A percentile compares a stretch with the other conserved stretches of the same genome.
Evolutionary conservation across 345 rosid genomes (phyloP).

Genomic region (Pistacia integerrima): DNA sequence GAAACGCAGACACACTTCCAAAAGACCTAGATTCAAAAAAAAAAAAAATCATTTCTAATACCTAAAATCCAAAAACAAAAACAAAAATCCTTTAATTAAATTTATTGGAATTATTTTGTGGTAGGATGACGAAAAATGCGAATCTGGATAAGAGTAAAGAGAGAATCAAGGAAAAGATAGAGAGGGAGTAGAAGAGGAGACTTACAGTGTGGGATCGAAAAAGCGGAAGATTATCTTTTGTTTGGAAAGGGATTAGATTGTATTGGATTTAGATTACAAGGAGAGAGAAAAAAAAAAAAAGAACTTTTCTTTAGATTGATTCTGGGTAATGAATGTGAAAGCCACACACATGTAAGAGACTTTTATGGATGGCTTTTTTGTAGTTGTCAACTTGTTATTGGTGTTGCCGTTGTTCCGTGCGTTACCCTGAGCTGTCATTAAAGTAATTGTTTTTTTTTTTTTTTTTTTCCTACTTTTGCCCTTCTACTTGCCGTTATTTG

Average conservation of each 20-base stretch:
- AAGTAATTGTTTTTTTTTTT: neutral
- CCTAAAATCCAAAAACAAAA: neutral
- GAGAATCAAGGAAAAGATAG: neutral
- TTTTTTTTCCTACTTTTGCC: neutral
- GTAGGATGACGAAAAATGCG: neutral
- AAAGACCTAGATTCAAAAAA: neutral
- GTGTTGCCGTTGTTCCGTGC: neutral
- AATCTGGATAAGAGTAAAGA: neutral
- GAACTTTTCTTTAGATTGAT: neutral
- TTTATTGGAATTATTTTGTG: too few relatives aligned
- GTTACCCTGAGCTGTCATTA: constrained; percentile 11
- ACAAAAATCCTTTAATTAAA: too few relatives aligned
- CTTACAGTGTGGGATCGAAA: constrained; percentile 17
- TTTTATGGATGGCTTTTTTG: constrained; percentile 13
- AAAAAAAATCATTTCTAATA: neutral
- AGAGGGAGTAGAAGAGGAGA: neutral
- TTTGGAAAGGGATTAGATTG: too few relatives aligned
- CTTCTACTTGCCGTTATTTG: constrained; percentile 3
- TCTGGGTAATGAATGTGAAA: neutral
- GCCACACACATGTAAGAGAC: neutral
- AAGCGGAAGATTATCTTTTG: constrained; percentile 7
- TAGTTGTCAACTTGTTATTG: neutral
- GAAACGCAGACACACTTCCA: neutral
- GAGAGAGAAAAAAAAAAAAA: neutral
- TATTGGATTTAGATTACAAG: neutral